Conservation (phyloP, 768 basidiomycete species). For the Coprinopsis cinerea region DNA sequence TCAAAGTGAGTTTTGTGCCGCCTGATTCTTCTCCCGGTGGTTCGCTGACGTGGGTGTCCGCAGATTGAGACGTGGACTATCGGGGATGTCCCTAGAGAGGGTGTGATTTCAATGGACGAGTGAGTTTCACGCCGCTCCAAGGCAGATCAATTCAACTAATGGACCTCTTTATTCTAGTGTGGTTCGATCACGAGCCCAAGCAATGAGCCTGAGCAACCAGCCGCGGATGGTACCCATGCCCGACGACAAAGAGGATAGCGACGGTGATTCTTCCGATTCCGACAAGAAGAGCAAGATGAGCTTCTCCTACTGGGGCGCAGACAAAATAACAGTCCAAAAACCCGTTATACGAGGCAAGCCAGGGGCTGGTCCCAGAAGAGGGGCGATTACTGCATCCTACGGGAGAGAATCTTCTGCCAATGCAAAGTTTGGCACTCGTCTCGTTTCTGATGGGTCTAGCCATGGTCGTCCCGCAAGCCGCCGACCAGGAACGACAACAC, state of each 20-base stretch:
- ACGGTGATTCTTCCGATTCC: constrained; percentile 71
- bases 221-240: constrained; percentile 67
- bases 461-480: constrained; percentile 58
- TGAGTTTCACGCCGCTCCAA: constrained; percentile 33
- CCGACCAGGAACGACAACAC: constrained; percentile 44
- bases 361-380: constrained; percentile 35
- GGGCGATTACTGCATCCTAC: constrained; percentile 48
- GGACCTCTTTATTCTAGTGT: constrained; percentile 40
- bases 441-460: constrained; percentile 58
- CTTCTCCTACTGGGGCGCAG: constrained; percentile 91
- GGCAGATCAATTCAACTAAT: neutral
- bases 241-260: constrained; percentile 51
- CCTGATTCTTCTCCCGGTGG: neutral
- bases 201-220: constrained; percentile 45
- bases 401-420: constrained; percentile 81
- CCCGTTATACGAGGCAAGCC: constrained; percentile 52
- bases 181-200: constrained; percentile 62
- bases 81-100: constrained; percentile 69
- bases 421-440: constrained; percentile 86
- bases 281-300: constrained; percentile 92
- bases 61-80: constrained; percentile 89
- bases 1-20: constrained; percentile 57
- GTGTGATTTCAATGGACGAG: constrained; percentile 90
- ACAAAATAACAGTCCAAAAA: constrained; percentile 84
- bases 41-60: neutral